A percentile compares a stretch with the other conserved stretches of the same genome.
Conservation (phyloP, 768 basidiomycete species). For the Mycena belliarum region DNA sequence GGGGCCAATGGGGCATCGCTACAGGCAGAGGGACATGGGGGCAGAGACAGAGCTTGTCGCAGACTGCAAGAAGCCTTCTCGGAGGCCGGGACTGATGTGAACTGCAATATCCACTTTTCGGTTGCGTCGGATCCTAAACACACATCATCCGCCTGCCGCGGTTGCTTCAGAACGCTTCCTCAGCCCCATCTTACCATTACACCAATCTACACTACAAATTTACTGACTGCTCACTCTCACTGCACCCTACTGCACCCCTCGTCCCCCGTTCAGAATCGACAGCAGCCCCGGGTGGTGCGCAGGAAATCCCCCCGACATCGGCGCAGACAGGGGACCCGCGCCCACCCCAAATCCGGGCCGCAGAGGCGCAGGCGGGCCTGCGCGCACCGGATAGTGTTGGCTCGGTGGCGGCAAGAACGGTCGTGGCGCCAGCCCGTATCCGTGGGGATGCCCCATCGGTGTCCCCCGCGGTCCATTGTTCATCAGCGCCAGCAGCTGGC, state of each 20-base stretch:
- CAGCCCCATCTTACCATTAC: conserved; percentile 6
- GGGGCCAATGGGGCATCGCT: conserved; percentile 1
- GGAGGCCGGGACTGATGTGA: too few relatives aligned
- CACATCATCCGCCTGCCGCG: too few relatives aligned
- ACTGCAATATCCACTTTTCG: too few relatives aligned
- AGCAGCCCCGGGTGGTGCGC: conserved; percentile 18
- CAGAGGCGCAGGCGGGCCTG: neutral
- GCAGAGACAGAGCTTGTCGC: neutral
- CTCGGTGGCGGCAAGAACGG: too few relatives aligned
- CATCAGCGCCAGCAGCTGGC: conserved; percentile 47
- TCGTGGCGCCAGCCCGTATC: too few relatives aligned
- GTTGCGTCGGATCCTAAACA: too few relatives aligned
- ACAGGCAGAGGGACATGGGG: neutral
- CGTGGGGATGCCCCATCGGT: too few relatives aligned
- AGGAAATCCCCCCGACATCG: conserved; percentile 12
- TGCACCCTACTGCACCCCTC: conserved; percentile 1
- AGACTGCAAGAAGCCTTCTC: too few relatives aligned
- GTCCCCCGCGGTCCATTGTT: conserved; percentile 37
- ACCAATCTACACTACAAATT: conserved; percentile 2
- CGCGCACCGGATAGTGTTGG: neutral
- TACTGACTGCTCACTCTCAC: too few relatives aligned
- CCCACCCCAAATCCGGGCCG: neutral
- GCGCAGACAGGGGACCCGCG: conserved; percentile 10
- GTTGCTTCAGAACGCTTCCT: conserved; percentile 6
- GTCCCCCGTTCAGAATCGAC: conserved; percentile 25